Evolutionary conservation across 352 stramenopile species (phyloP).

Genomic region (Globisporangium echinulatum): DNA sequence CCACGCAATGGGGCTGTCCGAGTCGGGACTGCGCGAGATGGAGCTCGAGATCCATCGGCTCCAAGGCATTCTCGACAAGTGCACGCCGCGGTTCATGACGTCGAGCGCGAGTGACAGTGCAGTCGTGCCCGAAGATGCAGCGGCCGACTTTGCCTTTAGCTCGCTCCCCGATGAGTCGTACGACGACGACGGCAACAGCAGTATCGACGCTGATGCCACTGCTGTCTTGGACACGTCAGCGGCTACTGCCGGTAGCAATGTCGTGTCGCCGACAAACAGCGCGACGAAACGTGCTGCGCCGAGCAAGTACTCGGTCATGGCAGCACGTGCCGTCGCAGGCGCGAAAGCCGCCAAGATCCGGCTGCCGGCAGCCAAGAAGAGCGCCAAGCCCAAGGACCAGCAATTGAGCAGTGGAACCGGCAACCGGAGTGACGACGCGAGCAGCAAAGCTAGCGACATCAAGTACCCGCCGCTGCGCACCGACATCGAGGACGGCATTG

Average conservation of each 20-base stretch:
- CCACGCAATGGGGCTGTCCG: constrained; percentile 68
- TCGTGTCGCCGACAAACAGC: constrained; percentile 12
- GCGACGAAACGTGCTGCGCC: constrained; percentile 12
- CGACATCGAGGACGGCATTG: constrained; percentile 48
- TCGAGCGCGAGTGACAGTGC: constrained; percentile 21
- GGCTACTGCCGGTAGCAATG: constrained; percentile 1
- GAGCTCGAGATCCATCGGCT: constrained; percentile 73
- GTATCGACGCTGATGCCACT: constrained; percentile 16
- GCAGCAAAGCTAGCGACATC: constrained; percentile 15
- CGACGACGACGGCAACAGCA: constrained; percentile 30
- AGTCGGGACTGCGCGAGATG: constrained; percentile 78
- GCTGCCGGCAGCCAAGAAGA: constrained; percentile 36
- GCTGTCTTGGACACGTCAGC: constrained; percentile 13
- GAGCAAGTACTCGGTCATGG: constrained; percentile 58
- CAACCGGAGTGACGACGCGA: constrained; percentile 13
- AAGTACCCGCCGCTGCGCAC: constrained; percentile 71
- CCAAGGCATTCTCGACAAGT: constrained; percentile 55
- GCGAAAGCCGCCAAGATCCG: constrained; percentile 43
- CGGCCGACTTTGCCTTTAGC: constrained; percentile 38
- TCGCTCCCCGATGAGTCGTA: constrained; percentile 18
- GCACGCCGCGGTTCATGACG: constrained; percentile 31
- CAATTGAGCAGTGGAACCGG: constrained; percentile 18
- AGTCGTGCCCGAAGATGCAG: constrained; percentile 43
- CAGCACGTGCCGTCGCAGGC: constrained; percentile 45
- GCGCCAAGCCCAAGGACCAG: constrained; percentile 25